Base-by-base conservation (phyloP, 345 rosid genomes). In the Triadica sebifera region DNA sequence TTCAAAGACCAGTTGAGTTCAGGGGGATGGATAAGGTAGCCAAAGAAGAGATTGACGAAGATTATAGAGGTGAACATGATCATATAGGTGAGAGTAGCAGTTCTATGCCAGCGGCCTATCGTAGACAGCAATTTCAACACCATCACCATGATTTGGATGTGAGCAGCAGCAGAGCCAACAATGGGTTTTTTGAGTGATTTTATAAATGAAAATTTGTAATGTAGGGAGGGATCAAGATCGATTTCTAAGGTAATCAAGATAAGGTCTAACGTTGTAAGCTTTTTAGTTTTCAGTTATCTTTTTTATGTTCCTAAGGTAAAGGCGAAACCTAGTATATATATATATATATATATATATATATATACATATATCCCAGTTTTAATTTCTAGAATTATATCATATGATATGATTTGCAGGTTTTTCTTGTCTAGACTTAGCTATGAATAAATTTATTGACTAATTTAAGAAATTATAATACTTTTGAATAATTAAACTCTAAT, bases 41-140 rank as follows among this genome's bases (percentile, higher is more conserved):
- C 4, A 86, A 89, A 81, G 91, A 90, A 67, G 91, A 88, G 83
- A 78, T 78, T 9, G 84, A 55, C 11, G 80, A 80, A 51, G 81
- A 83, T 43, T 61, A 76, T 43, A 62, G 15, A 49, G 39, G 19
- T 17, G 43, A 66, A 17, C 51, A 47, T 20, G 34, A 57, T 8
- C 56, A 52, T 25, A 60, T 71, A 49, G 90, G 86, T 69, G 90
- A 82, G 52, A 79, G 85, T 55, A 82, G 86, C 81, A 79, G 85
- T 53, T 84, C 88, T 29, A 75, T 80, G 63, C 59, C 79, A 16
- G 81, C 84, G 22, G 81, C 84, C 29, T 79, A 82, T 67, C 70
- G 65, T 41, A 78, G 77, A 17, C 86, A 83, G 58, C 82, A 80
- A 29, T 73, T 72, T 64, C 73, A 80, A n/a, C 72, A 80, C 12